Evolutionary conservation across 345 rosid species (phyloP).

Genomic region (Salix purpurea): DNA sequence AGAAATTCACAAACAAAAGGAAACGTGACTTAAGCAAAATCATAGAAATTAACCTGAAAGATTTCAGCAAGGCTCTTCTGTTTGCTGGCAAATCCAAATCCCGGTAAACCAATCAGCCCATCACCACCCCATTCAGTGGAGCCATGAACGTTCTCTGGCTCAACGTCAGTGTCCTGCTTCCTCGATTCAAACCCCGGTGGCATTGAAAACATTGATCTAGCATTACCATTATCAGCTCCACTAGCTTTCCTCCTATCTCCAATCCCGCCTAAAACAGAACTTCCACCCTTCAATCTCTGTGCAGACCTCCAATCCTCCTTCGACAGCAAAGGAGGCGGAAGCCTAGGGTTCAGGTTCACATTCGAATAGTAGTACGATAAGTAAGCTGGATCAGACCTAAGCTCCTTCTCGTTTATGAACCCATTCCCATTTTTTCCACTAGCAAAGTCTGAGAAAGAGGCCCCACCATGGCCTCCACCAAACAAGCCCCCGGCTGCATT

Average conservation of each 20-base stretch:
- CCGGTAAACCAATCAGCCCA: conserved; percentile 74
- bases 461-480: conserved; percentile 30
- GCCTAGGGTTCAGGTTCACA: conserved; percentile 82
- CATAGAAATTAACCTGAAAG: conserved; percentile 55
- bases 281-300: conserved; percentile 67
- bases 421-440: conserved; percentile 46
- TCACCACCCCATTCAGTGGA: conserved; percentile 72
- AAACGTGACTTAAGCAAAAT: neutral
- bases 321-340: conserved; percentile 83
- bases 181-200: conserved; percentile 75
- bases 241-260: conserved; percentile 66
- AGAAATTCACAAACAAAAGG: neutral
- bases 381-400: conserved; percentile 81
- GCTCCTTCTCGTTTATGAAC: conserved; percentile 53
- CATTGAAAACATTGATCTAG: conserved; percentile 59
- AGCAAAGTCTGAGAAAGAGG: conserved; percentile 27
- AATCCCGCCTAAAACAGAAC: conserved; percentile 55
- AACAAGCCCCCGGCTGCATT: conserved; percentile 59
- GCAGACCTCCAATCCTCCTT: conserved; percentile 82
- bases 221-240: conserved; percentile 39
- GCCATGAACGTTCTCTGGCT: conserved; percentile 34
- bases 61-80: conserved; percentile 74
- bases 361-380: conserved; percentile 62
- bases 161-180: conserved; percentile 51
- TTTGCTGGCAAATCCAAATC: conserved; percentile 59